Evolutionary conservation across 2,329 filamentous ascomycete genomes (phyloP).

Genomic region (Cercospora sesami): DNA sequence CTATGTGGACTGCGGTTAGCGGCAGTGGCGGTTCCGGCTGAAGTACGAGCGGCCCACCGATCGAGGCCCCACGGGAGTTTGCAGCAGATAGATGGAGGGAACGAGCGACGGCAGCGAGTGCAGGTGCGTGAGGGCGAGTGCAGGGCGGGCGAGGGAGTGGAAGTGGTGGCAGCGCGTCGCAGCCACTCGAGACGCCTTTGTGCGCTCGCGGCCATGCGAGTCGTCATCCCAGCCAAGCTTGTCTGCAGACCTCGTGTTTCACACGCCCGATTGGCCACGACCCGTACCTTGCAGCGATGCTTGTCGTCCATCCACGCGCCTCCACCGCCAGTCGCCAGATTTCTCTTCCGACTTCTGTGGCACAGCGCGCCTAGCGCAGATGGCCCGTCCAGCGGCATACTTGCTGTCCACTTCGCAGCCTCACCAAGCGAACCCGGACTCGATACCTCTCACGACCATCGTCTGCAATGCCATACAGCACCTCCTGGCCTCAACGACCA

Average conservation of each 20-base stretch:
- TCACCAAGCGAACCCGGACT: not conserved
- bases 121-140: not conserved
- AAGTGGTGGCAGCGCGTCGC: constrained; percentile 1
- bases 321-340: not conserved
- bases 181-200: not conserved
- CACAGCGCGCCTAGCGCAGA: not conserved
- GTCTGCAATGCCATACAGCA: not conserved
- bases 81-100: constrained; percentile 1
- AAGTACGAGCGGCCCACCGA: not conserved
- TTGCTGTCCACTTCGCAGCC: not conserved
- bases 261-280: not conserved
- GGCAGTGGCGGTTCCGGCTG: not conserved
- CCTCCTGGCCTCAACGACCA: not conserved
- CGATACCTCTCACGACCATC: not conserved
- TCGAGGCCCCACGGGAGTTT: not conserved
- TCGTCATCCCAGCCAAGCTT: not conserved
- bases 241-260: not conserved
- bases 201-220: not conserved
- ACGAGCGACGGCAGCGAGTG: not conserved
- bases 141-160: not conserved
- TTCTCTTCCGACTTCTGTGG: constrained; percentile 2
- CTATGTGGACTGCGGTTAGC: not conserved
- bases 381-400: not conserved
- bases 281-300: not conserved
- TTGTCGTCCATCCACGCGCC: not conserved